Percentiles rank a stretch among this genome's conserved stretches.
Conservation (phyloP, 257 asterid genomes). For the Cordia subcordata region DNA sequence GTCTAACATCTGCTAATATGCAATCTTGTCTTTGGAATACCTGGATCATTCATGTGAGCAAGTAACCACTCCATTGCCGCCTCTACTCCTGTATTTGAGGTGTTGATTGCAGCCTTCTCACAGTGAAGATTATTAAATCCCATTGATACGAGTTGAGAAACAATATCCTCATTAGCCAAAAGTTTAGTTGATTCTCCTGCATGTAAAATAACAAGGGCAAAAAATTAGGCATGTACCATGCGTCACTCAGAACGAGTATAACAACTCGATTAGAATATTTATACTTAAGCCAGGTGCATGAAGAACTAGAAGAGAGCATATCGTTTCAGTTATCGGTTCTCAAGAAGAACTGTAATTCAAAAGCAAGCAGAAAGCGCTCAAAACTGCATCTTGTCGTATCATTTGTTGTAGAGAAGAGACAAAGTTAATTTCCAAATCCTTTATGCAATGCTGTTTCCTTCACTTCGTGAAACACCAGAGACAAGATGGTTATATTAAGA, state of each 20-base stretch:
- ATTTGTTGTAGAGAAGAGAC: too few relatives aligned
- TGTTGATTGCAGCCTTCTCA: slow-evolving; percentile 87
- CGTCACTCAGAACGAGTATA: background rate
- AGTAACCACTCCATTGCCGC: slow-evolving; percentile 90
- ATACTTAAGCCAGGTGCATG: too few relatives aligned
- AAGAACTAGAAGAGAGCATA: too few relatives aligned
- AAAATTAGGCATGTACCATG: slow-evolving; percentile 5
- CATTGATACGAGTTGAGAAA: slow-evolving; percentile 77
- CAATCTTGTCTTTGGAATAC: slow-evolving; percentile 24
- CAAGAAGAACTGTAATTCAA: too few relatives aligned
- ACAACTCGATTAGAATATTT: too few relatives aligned
- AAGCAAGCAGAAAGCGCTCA: too few relatives aligned
- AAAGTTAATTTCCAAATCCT: too few relatives aligned
- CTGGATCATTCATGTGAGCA: slow-evolving; percentile 83
- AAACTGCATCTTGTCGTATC: too few relatives aligned
- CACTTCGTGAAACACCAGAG: too few relatives aligned
- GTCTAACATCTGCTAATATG: background rate
- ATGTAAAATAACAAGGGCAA: slow-evolving; percentile 12
- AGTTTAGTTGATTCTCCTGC: slow-evolving; percentile 35
- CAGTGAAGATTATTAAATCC: slow-evolving; percentile 82
- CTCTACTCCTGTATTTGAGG: slow-evolving; percentile 75
- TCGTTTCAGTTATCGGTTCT: too few relatives aligned
- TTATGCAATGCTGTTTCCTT: too few relatives aligned
- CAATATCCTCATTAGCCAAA: slow-evolving; percentile 60
- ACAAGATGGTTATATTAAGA: too few relatives aligned